These are phyloP conservation scores for Fragaria nilgerrensis DNA, from an alignment of 306 rosid species.

Conservation along the genomic window DNA sequence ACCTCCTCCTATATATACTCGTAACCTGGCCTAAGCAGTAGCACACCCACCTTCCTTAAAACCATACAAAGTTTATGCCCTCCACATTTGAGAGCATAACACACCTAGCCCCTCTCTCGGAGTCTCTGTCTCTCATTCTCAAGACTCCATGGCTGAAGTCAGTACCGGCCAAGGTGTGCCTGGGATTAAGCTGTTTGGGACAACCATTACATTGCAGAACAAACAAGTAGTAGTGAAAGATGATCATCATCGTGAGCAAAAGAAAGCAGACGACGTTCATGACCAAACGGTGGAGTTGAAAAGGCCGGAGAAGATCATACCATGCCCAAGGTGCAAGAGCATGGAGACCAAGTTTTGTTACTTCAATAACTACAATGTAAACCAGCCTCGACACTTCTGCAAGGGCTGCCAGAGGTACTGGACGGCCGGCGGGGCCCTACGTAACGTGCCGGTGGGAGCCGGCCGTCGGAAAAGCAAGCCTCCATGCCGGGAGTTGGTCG, in stretches of 20 bases:
- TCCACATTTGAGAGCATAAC: not conserved
- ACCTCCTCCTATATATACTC: not conserved
- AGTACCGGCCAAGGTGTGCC: constrained; percentile 33
- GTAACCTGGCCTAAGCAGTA: not conserved
- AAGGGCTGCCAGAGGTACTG: constrained; percentile 89
- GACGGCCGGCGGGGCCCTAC: constrained; percentile 94
- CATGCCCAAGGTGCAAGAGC: constrained; percentile 95
- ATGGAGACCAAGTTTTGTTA: constrained; percentile 94
- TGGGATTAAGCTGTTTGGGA: constrained; percentile 88
- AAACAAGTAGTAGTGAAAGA: constrained; percentile 30
- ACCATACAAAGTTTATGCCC: not conserved
- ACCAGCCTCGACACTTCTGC: constrained; percentile 91
- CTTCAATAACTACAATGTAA: constrained; percentile 89
- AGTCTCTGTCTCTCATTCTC: constrained; percentile 6
- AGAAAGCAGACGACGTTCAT: constrained; percentile 18
- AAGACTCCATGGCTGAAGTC: constrained; percentile 42
- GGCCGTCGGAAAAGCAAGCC: constrained; percentile 75
- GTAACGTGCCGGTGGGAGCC: constrained; percentile 80
- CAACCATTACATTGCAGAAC: constrained; percentile 49
- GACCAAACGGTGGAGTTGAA: constrained; percentile 45
- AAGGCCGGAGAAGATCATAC: constrained; percentile 64
- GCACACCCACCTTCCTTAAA: constrained; percentile 5
- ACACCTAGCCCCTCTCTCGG: not conserved
- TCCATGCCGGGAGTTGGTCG: constrained; percentile 30
- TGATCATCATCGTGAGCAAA: constrained; percentile 10